Evolutionary conservation across 2,329 filamentous ascomycete species (phyloP).

Genomic region (Tolypocladium ovalisporum): DNA sequence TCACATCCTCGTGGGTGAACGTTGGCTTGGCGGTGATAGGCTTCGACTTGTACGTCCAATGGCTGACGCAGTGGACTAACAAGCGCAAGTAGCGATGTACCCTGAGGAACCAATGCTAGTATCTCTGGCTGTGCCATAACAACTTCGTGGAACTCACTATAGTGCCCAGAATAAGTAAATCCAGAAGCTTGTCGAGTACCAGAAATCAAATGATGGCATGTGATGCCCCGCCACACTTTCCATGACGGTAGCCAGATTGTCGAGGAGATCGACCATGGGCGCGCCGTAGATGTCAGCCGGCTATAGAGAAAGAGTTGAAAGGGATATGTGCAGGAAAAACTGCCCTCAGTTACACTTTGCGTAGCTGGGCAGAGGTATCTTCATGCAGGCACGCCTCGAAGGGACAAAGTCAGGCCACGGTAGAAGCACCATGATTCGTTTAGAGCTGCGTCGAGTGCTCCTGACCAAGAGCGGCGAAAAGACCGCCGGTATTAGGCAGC

Average conservation of each 20-base stretch:
- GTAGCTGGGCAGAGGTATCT: neutral
- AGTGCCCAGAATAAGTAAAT: slow-evolving; percentile 28
- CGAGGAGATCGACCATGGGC: slow-evolving; percentile 1
- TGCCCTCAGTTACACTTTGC: neutral
- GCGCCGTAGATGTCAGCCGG: neutral
- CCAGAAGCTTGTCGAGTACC: slow-evolving; percentile 37
- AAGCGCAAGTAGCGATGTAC: slow-evolving; percentile 79
- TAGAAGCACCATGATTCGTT: neutral
- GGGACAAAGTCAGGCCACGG: neutral
- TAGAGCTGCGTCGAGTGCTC: neutral
- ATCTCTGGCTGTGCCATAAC: neutral
- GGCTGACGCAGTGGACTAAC: slow-evolving; percentile 73
- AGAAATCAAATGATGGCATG: slow-evolving; percentile 20
- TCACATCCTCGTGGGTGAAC: slow-evolving; percentile 74
- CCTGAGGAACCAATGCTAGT: slow-evolving; percentile 34
- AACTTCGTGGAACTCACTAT: slow-evolving; percentile 29
- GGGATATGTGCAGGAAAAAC: neutral
- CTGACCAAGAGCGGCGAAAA: neutral
- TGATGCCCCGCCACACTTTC: slow-evolving; percentile 2
- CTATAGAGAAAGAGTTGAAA: neutral
- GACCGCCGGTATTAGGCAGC: neutral
- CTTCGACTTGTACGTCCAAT: slow-evolving; percentile 79
- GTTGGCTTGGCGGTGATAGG: slow-evolving; percentile 72
- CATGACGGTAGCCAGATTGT: slow-evolving; percentile 7
- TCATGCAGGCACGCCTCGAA: neutral